Evolutionary conservation across 352 stramenopile species (phyloP), one percentile per base, ranked within the genome.

Genomic region (Globisporangium emineosum): DNA sequence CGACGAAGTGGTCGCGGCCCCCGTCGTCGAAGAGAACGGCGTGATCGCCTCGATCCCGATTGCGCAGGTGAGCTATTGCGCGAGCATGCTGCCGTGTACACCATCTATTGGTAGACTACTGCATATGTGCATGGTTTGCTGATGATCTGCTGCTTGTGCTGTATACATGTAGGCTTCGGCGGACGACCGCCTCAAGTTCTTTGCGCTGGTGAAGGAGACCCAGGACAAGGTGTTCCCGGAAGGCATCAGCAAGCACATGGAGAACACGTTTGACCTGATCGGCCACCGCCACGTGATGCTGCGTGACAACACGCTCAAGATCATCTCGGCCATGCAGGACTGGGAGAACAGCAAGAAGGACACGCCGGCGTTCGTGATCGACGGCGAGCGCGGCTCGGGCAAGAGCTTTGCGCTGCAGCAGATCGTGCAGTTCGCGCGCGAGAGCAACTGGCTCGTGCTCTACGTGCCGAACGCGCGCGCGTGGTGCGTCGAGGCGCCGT

Each of bases 231-330:
- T 88, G 47, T 73, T 93, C 59, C 83, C 87, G 12, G 82, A 93
- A 72, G 85, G 83, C 33, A 75, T 95, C 40, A 75, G 67, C 66
- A 82, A 81, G 47, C 87, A 83, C 72, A 82, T 88, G 67, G 83
- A 93, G 55, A 68, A 81, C 35, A 88, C 80, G 25, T 96, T 96
- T 64, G 87, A 94, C 51, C 82, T 96, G 32, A 68, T 93, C 43
- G 85, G 85, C 55, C 84, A 93, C 65, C 76, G 83, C 61, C 87
- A 96, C 72, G 77, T 93, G 42, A 91, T 96, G 87, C 72, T 96
- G 64, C 84, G 87, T 51, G 82, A 96, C 64, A 82, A 72, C 35
- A 89, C 82, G 57, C 70, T 90, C 57, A 62, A 90, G 67, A 88
- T 96, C 57, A 81, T 96, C 47, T 80, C 71, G 33, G 52, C 66